Evolutionary conservation across 805 yeast genomes (phyloP).

Genomic region (Saccharomycopsis oosterbeekiorum): DNA sequence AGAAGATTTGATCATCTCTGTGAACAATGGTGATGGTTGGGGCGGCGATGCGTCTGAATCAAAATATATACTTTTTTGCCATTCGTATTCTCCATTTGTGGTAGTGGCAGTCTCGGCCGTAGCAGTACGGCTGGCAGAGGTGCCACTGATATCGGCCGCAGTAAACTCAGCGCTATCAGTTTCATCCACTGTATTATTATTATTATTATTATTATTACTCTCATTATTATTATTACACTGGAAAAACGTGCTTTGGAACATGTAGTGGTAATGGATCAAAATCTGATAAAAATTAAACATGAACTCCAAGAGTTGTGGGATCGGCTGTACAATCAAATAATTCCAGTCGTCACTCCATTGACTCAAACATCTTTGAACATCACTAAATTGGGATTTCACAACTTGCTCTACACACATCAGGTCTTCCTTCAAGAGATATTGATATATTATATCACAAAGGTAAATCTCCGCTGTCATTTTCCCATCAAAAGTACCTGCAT

Average conservation of each 20-base stretch:
- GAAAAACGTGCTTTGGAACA: conserved; percentile 12
- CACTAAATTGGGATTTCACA: conserved; percentile 18
- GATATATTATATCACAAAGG: conserved; percentile 15
- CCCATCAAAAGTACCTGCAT: conserved; percentile 50
- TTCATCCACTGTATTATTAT: background rate
- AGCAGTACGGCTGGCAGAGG: too few relatives aligned
- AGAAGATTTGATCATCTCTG: background rate
- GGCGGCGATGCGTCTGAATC: background rate
- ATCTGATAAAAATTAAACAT: conserved; percentile 41
- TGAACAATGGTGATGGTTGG: background rate
- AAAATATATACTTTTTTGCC: background rate
- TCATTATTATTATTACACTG: background rate
- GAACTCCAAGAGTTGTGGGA: conserved; percentile 47
- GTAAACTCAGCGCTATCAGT: background rate
- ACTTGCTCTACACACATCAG: conserved; percentile 1
- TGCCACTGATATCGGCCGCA: background rate
- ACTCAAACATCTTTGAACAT: conserved; percentile 26
- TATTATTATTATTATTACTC: too few relatives aligned
- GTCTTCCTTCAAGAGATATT: conserved; percentile 10
- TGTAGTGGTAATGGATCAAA: conserved; percentile 30
- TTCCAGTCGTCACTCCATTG: conserved; percentile 46
- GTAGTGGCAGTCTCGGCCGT: background rate
- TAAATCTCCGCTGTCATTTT: conserved; percentile 49
- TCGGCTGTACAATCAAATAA: conserved; percentile 43
- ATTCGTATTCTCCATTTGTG: background rate